These are phyloP conservation scores for Amesomyces nigricolor DNA, from an alignment of 2,329 filamentous ascomycete genomes.

Conservation along the genomic window DNA sequence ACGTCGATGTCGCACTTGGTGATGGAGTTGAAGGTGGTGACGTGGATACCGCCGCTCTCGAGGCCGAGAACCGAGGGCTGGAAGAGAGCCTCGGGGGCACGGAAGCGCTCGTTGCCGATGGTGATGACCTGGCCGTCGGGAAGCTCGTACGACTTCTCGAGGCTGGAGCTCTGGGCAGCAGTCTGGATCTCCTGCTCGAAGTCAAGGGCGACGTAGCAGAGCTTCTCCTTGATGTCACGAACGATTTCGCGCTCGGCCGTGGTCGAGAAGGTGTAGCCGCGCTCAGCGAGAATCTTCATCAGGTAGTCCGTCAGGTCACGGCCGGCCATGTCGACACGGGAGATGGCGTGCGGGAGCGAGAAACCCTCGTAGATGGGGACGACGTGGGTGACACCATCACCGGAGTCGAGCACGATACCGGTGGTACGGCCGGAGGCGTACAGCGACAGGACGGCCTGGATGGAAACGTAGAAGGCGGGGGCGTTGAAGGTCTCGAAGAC, in stretches of 20 bases:
- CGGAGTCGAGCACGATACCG: slow-evolving; percentile 99
- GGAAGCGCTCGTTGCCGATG: slow-evolving; percentile 99
- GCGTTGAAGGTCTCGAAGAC: slow-evolving; percentile 99
- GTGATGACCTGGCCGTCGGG: slow-evolving; percentile 99
- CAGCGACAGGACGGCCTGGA: slow-evolving; percentile 97
- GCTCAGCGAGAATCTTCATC: slow-evolving; percentile 99
- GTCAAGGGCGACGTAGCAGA: slow-evolving; percentile 99
- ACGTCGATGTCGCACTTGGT: slow-evolving; percentile 99
- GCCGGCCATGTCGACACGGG: slow-evolving; percentile 99
- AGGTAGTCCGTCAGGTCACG: slow-evolving; percentile 99
- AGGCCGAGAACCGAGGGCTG: slow-evolving; percentile 97
- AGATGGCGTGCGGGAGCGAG: slow-evolving; percentile 98
- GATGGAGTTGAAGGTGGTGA: slow-evolving; percentile 99
- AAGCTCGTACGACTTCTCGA: slow-evolving; percentile 99
- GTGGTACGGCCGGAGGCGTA: slow-evolving; percentile 99
- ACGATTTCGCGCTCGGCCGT: slow-evolving; percentile 99
- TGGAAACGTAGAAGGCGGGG: slow-evolving; percentile 99
- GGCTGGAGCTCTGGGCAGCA: slow-evolving; percentile 93
- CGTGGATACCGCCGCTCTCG: slow-evolving; percentile 97
- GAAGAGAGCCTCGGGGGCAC: slow-evolving; percentile 98
- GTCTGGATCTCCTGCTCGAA: slow-evolving; percentile 99
- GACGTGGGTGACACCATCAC: slow-evolving; percentile 99
- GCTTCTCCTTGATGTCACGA: slow-evolving; percentile 99
- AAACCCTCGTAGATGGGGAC: slow-evolving; percentile 99
- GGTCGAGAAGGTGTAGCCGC: slow-evolving; percentile 99